Evolutionary conservation across 805 yeast species (phyloP), one percentile per base, ranked within the genome.

Genomic region (Sporopachydermia quercuum): DNA sequence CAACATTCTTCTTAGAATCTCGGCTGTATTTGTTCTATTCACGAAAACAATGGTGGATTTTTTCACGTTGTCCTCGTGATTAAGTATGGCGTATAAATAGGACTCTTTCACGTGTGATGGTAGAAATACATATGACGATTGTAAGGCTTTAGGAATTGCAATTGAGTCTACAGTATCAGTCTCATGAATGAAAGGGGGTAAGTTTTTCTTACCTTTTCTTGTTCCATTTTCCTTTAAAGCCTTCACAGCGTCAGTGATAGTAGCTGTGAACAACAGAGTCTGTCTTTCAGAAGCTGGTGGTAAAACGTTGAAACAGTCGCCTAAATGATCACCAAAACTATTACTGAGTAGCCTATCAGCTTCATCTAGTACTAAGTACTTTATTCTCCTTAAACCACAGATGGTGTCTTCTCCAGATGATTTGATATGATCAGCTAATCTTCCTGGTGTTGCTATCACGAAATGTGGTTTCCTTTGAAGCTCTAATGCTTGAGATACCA

Each of bases 401-500:
- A 80, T 66, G 3, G 93, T 82, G 45, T 91, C 96, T 42, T 81
- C 93, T 14, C 96, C 96, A 54, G 91, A 81, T 50, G 77, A 74
- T 45, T 78, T 58, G 15, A 91, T 77, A 58, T 89, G 96, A 55
- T 85, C 94, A 0, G 97, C 97, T 44, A 91, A 62, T 53, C 98
- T 68, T 13, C 98, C 98, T 0, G 98, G 98, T 0, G 98, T 91
- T 2, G 98, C 98, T 45, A 91, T 79, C 18, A 91, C 85, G 50
- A 91, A 81, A 61, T 91, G 97, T 0, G 98, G 98, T 49, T 76
- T 74, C 39, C 70, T 71, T 54, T 83, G 89, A 33, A 91, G 65
- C 50, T 76, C 78, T 18, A 87, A 60, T 2, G 94, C 81, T 58
- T 91, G 98, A 34, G 78, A 68, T n/a, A 87, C 76, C 61, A 87